Evolutionary conservation across 2,329 filamentous ascomycete genomes (phyloP).

Genomic region (Teratosphaeria gauchensis): DNA sequence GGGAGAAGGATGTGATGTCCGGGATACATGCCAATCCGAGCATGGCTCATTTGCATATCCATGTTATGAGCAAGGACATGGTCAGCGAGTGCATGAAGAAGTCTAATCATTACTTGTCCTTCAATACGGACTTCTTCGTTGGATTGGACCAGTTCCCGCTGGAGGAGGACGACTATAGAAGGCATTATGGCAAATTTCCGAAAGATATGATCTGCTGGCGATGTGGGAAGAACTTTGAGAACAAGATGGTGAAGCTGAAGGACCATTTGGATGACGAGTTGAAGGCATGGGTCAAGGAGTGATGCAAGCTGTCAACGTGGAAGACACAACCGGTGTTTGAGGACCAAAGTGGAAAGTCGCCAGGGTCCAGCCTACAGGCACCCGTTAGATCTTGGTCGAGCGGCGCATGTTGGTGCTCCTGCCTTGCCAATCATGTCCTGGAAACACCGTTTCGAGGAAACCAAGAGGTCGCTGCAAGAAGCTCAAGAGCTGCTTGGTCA

Average conservation of each 20-base stretch:
- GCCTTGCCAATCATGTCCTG: no score
- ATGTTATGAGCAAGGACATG: constrained; percentile 75
- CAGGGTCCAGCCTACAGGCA: no score
- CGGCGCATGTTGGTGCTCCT: no score
- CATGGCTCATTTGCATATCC: constrained; percentile 87
- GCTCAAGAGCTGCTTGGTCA: no score
- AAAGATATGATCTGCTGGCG: constrained; percentile 73
- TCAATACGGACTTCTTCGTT: constrained; percentile 77
- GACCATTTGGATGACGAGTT: constrained; percentile 67
- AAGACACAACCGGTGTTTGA: not conserved
- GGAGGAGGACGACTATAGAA: constrained; percentile 51
- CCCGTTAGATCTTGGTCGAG: no score
- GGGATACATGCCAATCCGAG: constrained; percentile 82
- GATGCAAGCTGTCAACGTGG: constrained; percentile 2
- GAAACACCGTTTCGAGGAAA: no score
- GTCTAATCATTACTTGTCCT: constrained; percentile 86
- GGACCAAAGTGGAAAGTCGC: no score
- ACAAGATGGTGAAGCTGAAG: constrained; percentile 65
- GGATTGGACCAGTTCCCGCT: constrained; percentile 72
- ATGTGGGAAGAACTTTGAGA: constrained; percentile 64
- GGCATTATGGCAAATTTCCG: constrained; percentile 49
- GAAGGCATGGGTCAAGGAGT: constrained; percentile 61
- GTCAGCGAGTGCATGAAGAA: constrained; percentile 62
- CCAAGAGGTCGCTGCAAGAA: not conserved
- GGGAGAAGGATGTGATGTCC: constrained; percentile 55